Conservation (phyloP, 805 yeast species). For the Naumovozyma castellii region DNA sequence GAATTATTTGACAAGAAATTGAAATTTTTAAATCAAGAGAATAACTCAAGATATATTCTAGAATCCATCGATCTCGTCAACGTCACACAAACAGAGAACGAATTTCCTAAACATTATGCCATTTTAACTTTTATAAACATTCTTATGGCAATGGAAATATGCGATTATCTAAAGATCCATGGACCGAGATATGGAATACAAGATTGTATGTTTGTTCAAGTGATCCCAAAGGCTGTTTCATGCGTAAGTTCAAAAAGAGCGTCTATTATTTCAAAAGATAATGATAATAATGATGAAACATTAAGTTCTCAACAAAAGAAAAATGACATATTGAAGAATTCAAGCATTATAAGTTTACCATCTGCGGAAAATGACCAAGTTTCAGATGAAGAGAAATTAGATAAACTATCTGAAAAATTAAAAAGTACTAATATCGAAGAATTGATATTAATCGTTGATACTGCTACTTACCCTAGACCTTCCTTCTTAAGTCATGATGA, state of each 20-base stretch:
- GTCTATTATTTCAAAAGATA: neutral
- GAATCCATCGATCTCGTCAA: slow-evolving; percentile 21
- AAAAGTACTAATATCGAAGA: slow-evolving; percentile 9
- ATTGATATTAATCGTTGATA: slow-evolving; percentile 7
- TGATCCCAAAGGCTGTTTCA: neutral
- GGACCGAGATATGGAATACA: slow-evolving; percentile 5
- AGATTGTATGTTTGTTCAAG: slow-evolving; percentile 12
- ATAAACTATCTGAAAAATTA: slow-evolving; percentile 1
- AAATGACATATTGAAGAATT: neutral
- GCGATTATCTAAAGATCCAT: slow-evolving; percentile 12
- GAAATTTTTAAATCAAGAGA: slow-evolving; percentile 6
- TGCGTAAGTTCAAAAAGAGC: neutral
- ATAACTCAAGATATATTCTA: slow-evolving; percentile 21
- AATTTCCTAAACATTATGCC: slow-evolving; percentile 15
- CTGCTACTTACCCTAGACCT: slow-evolving; percentile 13
- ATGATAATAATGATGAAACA: neutral
- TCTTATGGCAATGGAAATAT: slow-evolving; percentile 21
- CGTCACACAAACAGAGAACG: slow-evolving; percentile 5
- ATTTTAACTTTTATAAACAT: slow-evolving; percentile 22
- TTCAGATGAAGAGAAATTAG: neutral
- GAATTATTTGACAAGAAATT: slow-evolving; percentile 10
- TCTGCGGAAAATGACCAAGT: neutral
- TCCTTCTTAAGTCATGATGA: slow-evolving; percentile 7
- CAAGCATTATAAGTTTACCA: no score
- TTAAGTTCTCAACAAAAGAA: neutral